Conservation (phyloP, 306 rosid species). For the Acmispon strigosus region DNA sequence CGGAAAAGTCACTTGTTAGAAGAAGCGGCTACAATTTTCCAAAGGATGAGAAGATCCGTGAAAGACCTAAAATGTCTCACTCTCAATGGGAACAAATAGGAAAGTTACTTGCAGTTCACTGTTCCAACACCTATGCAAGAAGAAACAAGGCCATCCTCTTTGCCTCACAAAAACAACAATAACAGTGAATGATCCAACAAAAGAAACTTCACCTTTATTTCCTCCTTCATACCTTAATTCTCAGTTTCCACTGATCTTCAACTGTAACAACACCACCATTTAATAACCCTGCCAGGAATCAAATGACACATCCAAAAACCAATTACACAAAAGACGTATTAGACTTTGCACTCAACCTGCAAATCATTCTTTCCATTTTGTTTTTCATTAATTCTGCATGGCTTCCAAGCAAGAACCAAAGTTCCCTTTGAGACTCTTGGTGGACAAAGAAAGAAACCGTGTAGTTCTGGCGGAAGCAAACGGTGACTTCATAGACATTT, state of each 20-base stretch:
- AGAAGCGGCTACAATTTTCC: too few relatives aligned
- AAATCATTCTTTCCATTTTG: background rate
- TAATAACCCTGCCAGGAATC: background rate
- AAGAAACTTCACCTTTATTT: slow-evolving; percentile 5
- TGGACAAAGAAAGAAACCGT: slow-evolving; percentile 21
- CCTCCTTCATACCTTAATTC: too few relatives aligned
- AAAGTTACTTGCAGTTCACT: slow-evolving; percentile 4
- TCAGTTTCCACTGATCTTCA: background rate
- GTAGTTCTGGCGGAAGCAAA: slow-evolving; percentile 27
- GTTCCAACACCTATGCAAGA: background rate
- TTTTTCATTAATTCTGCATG: background rate
- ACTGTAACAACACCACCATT: background rate
- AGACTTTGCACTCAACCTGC: background rate
- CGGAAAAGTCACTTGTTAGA: too few relatives aligned
- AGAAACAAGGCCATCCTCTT: background rate
- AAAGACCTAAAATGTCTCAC: too few relatives aligned
- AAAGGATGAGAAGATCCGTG: too few relatives aligned
- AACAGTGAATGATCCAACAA: background rate
- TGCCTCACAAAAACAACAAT: background rate
- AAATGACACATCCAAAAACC: background rate
- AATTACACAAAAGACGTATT: background rate
- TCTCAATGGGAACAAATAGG: background rate
- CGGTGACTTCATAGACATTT: slow-evolving; percentile 19
- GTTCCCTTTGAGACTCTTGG: slow-evolving; percentile 13
- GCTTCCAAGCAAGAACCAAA: slow-evolving; percentile 13